A percentile compares a stretch with the other conserved stretches of the same genome.
These are phyloP conservation scores for Boletus insuetus DNA, from an alignment of 768 basidiomycete species.

Conservation along the genomic window DNA sequence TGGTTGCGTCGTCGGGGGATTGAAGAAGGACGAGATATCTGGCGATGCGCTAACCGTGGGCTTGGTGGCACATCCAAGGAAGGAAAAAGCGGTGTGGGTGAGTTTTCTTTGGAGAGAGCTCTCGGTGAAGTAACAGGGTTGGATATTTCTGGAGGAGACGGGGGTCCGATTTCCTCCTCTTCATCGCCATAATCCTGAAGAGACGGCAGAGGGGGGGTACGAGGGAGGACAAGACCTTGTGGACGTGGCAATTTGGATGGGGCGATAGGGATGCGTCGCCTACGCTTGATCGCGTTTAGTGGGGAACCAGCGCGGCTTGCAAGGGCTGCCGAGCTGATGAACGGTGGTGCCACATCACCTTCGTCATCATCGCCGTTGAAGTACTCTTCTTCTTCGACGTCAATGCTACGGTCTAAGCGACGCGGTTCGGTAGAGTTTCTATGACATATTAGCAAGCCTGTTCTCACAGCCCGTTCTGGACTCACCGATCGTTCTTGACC, in stretches of 20 bases:
- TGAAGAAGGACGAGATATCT: slow-evolving; percentile 36
- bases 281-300: slow-evolving; percentile 51
- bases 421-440: slow-evolving; percentile 42
- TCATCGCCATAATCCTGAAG: slow-evolving; percentile 80
- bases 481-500: slow-evolving; percentile 51
- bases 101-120: slow-evolving; percentile 12
- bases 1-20: slow-evolving; percentile 43
- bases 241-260: slow-evolving; percentile 47
- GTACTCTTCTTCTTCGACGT: slow-evolving; percentile 88
- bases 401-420: slow-evolving; percentile 47
- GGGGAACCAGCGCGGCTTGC: slow-evolving; percentile 30
- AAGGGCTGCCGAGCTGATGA: slow-evolving; percentile 26
- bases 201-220: slow-evolving; percentile 53
- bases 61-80: slow-evolving; percentile 37
- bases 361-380: slow-evolving; percentile 91
- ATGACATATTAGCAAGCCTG: slow-evolving; percentile 10
- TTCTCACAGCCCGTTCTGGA: slow-evolving; percentile 8
- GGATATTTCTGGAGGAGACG: slow-evolving; percentile 14
- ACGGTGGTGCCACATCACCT: slow-evolving; percentile 40
- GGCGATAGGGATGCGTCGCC: slow-evolving; percentile 48
- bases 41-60: slow-evolving; percentile 39
- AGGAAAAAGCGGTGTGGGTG: slow-evolving; percentile 30
- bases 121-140: slow-evolving; percentile 13
- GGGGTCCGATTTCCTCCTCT: slow-evolving; percentile 39
- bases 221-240: slow-evolving; percentile 39